These are phyloP conservation scores for Piper longum DNA, from an alignment of 164 flowering plant species.

Conservation along the genomic window DNA sequence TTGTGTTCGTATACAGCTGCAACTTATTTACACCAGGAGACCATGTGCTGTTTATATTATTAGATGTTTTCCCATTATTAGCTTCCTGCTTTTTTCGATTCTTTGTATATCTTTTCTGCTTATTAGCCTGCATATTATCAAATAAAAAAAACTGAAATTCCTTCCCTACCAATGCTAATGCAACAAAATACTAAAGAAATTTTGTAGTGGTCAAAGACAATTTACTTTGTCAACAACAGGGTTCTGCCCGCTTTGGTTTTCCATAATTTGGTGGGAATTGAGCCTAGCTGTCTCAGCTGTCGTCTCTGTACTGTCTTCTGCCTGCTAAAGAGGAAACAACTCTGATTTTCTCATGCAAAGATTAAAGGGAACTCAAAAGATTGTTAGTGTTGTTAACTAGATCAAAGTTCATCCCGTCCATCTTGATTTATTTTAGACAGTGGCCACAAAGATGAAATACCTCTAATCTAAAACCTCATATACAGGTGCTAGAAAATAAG, in stretches of 20 bases:
- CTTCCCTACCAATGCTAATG: neutral
- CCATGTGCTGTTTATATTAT: conserved; percentile 24
- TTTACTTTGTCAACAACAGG: conserved; percentile 27
- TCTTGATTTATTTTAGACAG: too few species aligned
- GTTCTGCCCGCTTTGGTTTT: conserved; percentile 10
- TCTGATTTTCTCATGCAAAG: neutral
- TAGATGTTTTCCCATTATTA: conserved; percentile 9
- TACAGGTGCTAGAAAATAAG: too few species aligned
- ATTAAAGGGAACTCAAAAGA: too few species aligned
- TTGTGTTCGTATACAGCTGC: conserved; percentile 26
- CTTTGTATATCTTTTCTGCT: conserved; percentile 21
- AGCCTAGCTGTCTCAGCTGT: conserved; percentile 8
- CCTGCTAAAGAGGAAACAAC: conserved; percentile 5
- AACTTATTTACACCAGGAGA: conserved; percentile 18
- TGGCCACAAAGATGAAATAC: too few species aligned
- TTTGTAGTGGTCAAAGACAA: neutral
- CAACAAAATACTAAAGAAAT: neutral
- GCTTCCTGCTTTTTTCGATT: conserved; percentile 15
- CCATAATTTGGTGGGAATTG: conserved; percentile 4
- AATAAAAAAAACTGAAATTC: neutral
- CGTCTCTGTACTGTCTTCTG: conserved; percentile 5
- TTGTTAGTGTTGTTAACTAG: too few species aligned
- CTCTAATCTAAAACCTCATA: too few species aligned
- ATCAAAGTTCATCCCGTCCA: too few species aligned
- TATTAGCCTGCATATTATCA: conserved; percentile 19